Evolutionary conservation across 2,329 filamentous ascomycete species (phyloP).

Genomic region (Aureobasidium subglaciale): DNA sequence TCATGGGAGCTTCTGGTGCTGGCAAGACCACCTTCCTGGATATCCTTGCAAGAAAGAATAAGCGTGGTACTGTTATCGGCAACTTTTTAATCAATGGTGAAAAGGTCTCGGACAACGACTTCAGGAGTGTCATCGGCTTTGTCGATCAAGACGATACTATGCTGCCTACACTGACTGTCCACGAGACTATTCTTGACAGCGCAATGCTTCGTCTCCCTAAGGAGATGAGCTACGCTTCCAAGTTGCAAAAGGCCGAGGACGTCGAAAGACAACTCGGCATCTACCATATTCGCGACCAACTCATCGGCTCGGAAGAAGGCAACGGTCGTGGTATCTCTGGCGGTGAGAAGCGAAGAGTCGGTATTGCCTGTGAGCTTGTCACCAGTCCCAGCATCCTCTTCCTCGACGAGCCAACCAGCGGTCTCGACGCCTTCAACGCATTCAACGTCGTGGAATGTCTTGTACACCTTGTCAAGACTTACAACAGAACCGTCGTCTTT

Average conservation of each 20-base stretch:
- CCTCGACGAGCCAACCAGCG: conserved; percentile 93
- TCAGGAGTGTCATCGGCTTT: conserved; percentile 87
- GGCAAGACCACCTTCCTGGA: conserved; percentile 97
- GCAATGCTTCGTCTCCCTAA: conserved; percentile 84
- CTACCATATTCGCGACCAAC: conserved; percentile 83
- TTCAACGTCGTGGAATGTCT: conserved; percentile 97
- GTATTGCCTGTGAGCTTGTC: conserved; percentile 94
- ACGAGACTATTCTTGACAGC: conserved; percentile 94
- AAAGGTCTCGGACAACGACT: conserved; percentile 75
- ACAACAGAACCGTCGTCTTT: conserved; percentile 95
- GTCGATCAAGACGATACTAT: conserved; percentile 98
- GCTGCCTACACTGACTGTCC: conserved; percentile 89
- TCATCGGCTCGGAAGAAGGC: conserved; percentile 93
- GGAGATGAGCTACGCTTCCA: conserved; percentile 80
- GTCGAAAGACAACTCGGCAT: conserved; percentile 96
- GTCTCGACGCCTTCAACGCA: conserved; percentile 91
- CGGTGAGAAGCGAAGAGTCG: conserved; percentile 90
- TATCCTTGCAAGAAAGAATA: conserved; percentile 94
- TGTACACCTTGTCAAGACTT: conserved; percentile 88
- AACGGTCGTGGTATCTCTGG: conserved; percentile 92
- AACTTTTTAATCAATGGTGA: conserved; percentile 92
- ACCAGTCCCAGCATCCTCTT: conserved; percentile 97
- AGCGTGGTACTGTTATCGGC: conserved; percentile 70
- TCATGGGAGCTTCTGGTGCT: conserved; percentile 96
- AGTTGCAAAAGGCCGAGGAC: conserved; percentile 84